phyloP scores from a whole-genome alignment of 306 rosid species.

The Cotoneaster glaucophyllus region DNA sequence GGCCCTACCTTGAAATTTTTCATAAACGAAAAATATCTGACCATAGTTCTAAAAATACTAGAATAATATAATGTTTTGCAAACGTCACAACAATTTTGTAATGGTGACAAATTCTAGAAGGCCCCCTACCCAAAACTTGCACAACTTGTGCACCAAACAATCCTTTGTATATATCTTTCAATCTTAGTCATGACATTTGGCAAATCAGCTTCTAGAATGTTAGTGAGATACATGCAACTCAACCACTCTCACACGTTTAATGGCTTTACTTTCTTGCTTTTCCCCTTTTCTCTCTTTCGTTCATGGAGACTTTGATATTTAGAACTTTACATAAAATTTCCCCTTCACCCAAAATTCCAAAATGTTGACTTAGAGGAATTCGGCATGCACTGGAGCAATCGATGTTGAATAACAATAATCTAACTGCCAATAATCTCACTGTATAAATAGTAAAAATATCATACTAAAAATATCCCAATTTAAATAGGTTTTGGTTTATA shows the following conservation, averaged over 20 bases:
- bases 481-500: neutral
- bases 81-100: neutral
- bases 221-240: neutral
- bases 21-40: neutral
- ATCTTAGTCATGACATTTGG: neutral
- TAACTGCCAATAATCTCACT: no score
- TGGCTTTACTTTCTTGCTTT: neutral
- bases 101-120: neutral
- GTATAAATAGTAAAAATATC: neutral
- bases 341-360: neutral
- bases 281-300: slow-evolving; percentile 1
- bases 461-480: neutral
- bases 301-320: neutral
- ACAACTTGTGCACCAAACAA: neutral
- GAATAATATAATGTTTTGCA: neutral
- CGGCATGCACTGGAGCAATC: neutral
- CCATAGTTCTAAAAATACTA: neutral
- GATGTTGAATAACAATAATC: neutral
- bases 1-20: neutral
- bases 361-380: neutral
- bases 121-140: neutral
- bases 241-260: neutral
- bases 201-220: neutral
- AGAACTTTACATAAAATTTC: neutral
- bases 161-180: neutral